Conservation (phyloP, 2,329 filamentous ascomycete genomes). For the Hymenoscyphus occultus region DNA sequence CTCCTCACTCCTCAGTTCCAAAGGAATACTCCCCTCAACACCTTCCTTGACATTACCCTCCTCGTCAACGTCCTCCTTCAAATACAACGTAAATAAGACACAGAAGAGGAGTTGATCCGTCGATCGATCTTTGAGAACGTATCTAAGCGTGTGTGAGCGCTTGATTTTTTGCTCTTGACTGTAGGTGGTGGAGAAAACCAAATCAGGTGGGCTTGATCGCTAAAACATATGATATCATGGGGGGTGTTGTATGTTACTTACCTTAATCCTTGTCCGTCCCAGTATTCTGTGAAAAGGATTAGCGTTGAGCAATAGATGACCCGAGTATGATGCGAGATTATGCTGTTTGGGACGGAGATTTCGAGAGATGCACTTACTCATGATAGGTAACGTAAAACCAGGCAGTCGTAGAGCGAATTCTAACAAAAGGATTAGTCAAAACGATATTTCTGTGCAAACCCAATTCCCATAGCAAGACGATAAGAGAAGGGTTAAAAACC, state of each 20-base stretch:
- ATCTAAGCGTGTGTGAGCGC: slow-evolving; percentile 83
- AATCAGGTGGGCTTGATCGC: slow-evolving; percentile 1
- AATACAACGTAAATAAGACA: slow-evolving; percentile 73
- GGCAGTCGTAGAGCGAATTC: slow-evolving; percentile 70
- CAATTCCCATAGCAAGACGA: background rate
- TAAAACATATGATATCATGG: slow-evolving; percentile 22
- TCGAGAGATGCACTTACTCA: slow-evolving; percentile 36
- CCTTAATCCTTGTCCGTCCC: slow-evolving; percentile 76
- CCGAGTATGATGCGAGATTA: background rate
- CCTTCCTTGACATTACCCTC: slow-evolving; percentile 51
- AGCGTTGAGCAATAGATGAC: too few species aligned
- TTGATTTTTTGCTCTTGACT: slow-evolving; percentile 19
- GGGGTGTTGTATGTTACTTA: slow-evolving; percentile 43
- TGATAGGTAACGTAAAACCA: slow-evolving; percentile 68
- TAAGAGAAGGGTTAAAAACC: slow-evolving; percentile 39
- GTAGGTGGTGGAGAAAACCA: slow-evolving; percentile 30
- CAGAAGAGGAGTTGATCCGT: slow-evolving; percentile 77
- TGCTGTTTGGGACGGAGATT: background rate
- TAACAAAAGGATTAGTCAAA: slow-evolving; percentile 19
- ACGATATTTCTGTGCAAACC: background rate
- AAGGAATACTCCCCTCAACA: slow-evolving; percentile 33
- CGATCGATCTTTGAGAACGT: slow-evolving; percentile 78
- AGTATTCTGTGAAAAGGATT: slow-evolving; percentile 48
- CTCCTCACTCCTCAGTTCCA: slow-evolving; percentile 23
- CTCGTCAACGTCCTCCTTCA: slow-evolving; percentile 62